These are phyloP conservation scores for Ophiocytium majus DNA, from an alignment of 352 stramenopile species.

Conservation along the genomic window DNA sequence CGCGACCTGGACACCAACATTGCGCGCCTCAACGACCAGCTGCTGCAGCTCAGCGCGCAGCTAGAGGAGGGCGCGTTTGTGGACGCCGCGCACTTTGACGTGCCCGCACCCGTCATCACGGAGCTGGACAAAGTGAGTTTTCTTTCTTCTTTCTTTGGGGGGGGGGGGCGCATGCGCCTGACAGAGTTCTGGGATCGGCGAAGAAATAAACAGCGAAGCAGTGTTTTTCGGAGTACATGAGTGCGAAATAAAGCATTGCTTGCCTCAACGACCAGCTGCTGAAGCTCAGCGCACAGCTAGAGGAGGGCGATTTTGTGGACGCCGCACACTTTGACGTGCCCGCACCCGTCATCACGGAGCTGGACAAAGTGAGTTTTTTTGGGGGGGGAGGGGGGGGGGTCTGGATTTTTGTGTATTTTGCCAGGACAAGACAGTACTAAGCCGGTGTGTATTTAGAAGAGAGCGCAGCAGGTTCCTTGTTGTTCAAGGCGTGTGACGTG, in stretches of 20 bases:
- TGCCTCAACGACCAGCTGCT: conserved; percentile 84
- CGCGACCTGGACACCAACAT: conserved; percentile 85
- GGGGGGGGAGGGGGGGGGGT: no score
- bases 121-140: conserved; percentile 37
- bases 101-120: conserved; percentile 61
- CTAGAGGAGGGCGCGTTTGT: conserved; percentile 79
- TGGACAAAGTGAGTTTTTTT: conserved; percentile 27
- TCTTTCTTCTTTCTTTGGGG: no score
- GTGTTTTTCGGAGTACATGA: no score
- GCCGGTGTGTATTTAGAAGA: no score
- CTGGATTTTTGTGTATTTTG: no score
- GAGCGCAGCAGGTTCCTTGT: no score
- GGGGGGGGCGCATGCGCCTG: no score
- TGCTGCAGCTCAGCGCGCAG: conserved; percentile 72
- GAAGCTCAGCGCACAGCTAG: conserved; percentile 71
- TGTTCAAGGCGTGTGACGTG: no score
- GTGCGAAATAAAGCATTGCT: no score
- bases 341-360: conserved; percentile 53
- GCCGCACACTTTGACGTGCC: conserved; percentile 77
- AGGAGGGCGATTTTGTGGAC: conserved; percentile 79
- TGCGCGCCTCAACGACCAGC: conserved; percentile 81
- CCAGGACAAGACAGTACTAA: no score
- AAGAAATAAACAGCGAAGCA: no score
- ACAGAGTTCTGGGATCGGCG: no score
- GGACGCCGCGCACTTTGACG: conserved; percentile 77